phyloP scores from a whole-genome alignment of 768 basidiomycete genomes.

The Pisolithus marmoratus region DNA sequence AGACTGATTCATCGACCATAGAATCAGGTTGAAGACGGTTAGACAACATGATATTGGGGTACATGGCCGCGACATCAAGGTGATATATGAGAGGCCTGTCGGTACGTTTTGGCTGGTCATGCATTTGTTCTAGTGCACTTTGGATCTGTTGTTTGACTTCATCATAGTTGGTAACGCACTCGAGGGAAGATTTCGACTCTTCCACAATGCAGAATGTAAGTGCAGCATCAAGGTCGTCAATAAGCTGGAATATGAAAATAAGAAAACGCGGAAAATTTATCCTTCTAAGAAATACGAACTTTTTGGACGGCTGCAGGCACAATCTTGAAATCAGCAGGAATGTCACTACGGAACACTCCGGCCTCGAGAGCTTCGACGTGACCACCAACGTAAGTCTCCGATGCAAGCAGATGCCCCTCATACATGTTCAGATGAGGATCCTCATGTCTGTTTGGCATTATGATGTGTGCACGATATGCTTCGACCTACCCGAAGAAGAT shows the following conservation, averaged over 20 bases:
- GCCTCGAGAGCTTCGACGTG: constrained; percentile 99
- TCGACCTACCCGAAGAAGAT: constrained; percentile 64
- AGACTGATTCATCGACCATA: constrained; percentile 92
- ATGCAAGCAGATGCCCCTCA: constrained; percentile 93
- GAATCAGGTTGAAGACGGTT: constrained; percentile 98
- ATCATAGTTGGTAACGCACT: constrained; percentile 90
- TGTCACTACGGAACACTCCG: constrained; percentile 96
- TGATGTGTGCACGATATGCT: constrained; percentile 85
- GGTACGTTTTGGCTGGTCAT: constrained; percentile 81
- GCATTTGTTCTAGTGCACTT: constrained; percentile 76
- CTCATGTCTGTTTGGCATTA: constrained; percentile 98
- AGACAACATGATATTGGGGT: constrained; percentile 99
- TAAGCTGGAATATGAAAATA: constrained; percentile 52
- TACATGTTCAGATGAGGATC: constrained; percentile 89
- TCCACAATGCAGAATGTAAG: constrained; percentile 83
- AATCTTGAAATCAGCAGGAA: constrained; percentile 91
- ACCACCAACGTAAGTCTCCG: constrained; percentile 98
- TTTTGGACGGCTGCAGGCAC: constrained; percentile 81
- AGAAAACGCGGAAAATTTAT: not conserved
- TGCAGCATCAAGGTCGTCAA: constrained; percentile 90
- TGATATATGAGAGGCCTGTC: constrained; percentile 98
- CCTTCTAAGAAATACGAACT: constrained; percentile 34
- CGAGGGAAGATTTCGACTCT: constrained; percentile 74
- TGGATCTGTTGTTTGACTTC: constrained; percentile 81
- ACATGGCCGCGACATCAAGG: constrained; percentile 99